These are phyloP conservation scores for Solanum tarapatanum DNA, from an alignment of 257 asterid genomes.

Conservation along the genomic window DNA sequence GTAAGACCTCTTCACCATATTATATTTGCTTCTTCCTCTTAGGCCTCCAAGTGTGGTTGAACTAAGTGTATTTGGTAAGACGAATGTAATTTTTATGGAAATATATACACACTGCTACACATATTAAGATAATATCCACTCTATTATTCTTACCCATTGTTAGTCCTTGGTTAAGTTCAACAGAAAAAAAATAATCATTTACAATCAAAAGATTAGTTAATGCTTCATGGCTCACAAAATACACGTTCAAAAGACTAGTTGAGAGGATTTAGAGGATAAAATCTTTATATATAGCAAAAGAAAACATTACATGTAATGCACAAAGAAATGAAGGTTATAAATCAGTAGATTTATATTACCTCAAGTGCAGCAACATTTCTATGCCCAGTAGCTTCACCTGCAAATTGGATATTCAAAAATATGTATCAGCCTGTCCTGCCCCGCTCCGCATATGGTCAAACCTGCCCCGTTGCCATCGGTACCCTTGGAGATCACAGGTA, in stretches of 20 bases:
- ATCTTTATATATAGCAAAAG: neutral
- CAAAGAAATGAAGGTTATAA: neutral
- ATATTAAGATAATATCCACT: neutral
- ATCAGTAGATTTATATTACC: neutral
- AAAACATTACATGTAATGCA: neutral
- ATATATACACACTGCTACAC: neutral
- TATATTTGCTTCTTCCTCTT: neutral
- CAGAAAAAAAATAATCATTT: neutral
- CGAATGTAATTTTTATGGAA: neutral
- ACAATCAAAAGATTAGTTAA: neutral
- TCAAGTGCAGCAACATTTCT: neutral
- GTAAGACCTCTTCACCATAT: slow-evolving; percentile 31
- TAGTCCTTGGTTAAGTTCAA: neutral
- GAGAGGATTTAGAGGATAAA: neutral
- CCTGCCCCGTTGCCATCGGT: neutral
- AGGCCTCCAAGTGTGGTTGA: neutral
- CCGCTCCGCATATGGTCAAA: neutral
- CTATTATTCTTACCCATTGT: neutral
- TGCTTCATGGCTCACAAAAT: neutral
- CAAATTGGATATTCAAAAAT: neutral
- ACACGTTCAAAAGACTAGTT: neutral
- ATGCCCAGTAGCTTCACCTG: neutral
- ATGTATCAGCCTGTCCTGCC: neutral
- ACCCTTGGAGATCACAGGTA: neutral
- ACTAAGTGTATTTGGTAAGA: neutral